Percentiles rank a stretch among this genome's conserved stretches.
Evolutionary conservation across 2,329 filamentous ascomycete species (phyloP).

Genomic region (Cytospora schulzeri): DNA sequence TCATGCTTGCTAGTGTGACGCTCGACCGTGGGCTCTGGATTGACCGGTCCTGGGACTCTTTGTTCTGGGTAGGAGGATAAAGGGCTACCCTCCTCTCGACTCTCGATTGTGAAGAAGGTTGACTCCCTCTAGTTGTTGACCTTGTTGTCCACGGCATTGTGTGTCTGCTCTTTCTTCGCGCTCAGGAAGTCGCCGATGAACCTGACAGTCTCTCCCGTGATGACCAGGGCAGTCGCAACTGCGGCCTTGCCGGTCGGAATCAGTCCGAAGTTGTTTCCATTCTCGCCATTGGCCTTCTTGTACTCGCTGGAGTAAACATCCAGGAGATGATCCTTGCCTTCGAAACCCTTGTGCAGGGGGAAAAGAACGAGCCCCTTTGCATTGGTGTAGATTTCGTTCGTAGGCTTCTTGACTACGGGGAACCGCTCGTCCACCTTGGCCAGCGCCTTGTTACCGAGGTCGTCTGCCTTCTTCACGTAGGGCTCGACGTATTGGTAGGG

Average conservation of each 20-base stretch:
- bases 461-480: conserved; percentile 81
- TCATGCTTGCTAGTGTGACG: not conserved
- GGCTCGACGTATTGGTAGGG: conserved; percentile 83
- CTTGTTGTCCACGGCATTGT: conserved; percentile 27
- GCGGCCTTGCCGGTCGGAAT: conserved; percentile 70
- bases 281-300: conserved; percentile 66
- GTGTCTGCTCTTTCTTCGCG: conserved; percentile 24
- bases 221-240: conserved; percentile 26
- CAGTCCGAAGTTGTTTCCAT: conserved; percentile 51
- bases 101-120: not conserved
- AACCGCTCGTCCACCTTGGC: conserved; percentile 69
- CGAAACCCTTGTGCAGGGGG: conserved; percentile 63
- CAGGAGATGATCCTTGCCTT: conserved; percentile 64
- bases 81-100: not conserved
- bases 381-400: conserved; percentile 67
- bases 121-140: conserved; percentile 22
- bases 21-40: not conserved
- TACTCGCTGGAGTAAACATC: conserved; percentile 59
- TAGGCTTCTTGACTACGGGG: conserved; percentile 75
- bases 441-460: conserved; percentile 72
- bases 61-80: not conserved
- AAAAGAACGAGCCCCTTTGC: conserved; percentile 63
- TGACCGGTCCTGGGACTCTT: not conserved
- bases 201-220: conserved; percentile 26
- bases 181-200: conserved; percentile 24